Conservation (phyloP, 2,329 filamentous ascomycete genomes). For the Fonsecaea pedrosoi region DNA sequence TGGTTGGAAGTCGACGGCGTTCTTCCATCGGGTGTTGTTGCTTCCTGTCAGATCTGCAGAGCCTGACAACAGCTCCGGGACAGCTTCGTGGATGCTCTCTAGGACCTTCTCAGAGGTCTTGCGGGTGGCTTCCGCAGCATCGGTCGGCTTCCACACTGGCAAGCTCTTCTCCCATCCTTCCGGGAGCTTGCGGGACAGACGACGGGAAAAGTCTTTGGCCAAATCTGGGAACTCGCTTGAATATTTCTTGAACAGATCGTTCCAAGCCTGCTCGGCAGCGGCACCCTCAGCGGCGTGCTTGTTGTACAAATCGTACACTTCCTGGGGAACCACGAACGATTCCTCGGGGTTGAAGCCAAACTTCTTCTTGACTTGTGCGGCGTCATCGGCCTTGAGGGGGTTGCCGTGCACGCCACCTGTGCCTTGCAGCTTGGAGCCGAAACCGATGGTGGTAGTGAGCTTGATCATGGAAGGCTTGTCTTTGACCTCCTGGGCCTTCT, state of each 20-base stretch:
- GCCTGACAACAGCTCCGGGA: conserved; percentile 93
- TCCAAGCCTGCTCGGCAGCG: conserved; percentile 92
- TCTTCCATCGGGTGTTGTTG: conserved; percentile 99
- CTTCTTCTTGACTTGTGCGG: conserved; percentile 89
- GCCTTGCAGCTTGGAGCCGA: conserved; percentile 89
- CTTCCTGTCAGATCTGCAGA: conserved; percentile 98
- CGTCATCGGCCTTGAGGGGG: conserved; percentile 92
- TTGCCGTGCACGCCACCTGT: conserved; percentile 96
- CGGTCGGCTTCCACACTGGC: conserved; percentile 85
- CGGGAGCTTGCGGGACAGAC: conserved; percentile 81
- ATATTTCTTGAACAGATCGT: conserved; percentile 90
- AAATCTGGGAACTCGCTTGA: conserved; percentile 76
- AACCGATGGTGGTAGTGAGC: conserved; percentile 96
- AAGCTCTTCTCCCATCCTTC: conserved; percentile 96
- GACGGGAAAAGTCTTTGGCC: conserved; percentile 79
- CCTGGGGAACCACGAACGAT: conserved; percentile 89
- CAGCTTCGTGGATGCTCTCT: conserved; percentile 77
- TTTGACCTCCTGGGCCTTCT: conserved; percentile 82
- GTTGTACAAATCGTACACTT: conserved; percentile 90
- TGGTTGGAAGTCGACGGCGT: conserved; percentile 95
- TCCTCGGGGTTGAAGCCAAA: conserved; percentile 96
- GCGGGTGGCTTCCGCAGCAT: conserved; percentile 85
- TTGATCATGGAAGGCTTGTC: conserved; percentile 98
- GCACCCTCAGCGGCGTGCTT: conserved; percentile 86
- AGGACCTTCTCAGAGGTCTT: conserved; percentile 97